Evolutionary conservation across 192 early-diverging fungal genomes (phyloP), one percentile per base, ranked within the genome.

Genomic region (Backusella sp.): DNA sequence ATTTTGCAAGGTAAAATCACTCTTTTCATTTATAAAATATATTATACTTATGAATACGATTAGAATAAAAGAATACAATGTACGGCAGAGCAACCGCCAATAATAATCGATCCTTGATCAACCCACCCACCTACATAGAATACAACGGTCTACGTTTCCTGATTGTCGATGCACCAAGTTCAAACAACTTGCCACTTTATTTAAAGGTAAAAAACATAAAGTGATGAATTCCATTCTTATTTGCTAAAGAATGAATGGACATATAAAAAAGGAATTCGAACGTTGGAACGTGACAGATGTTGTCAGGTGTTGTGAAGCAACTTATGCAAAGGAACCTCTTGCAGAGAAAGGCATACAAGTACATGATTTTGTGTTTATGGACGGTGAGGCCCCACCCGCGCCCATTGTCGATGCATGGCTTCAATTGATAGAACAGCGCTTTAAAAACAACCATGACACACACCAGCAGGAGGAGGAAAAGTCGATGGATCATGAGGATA

Each of bases 271-370:
- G 89, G 93, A 96, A 86, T 87, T 96, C 52, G 80, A 86, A 59
- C 82, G 81, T 37, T 87, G 88, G 56, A 78, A 85, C 49, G 90
- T 91, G 3, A 92, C 86, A 23, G 92, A 96, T 66, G 91, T 96
- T 19, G 92, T 96, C 14, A 87, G 94, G 15, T 92, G 91, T 3
- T 94, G 94, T 75, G 93, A 96, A 70, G 92, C 94, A 6, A 94
- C 94, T 23, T 96, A 96, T 81, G 75, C 85, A 30, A 87, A 82
- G n/a, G 83, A 80, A 11, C 78, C 83, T 4, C 68, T 94, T 52
- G 79, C 78, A 8, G 77, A 80, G 23, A 79, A 86, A 28, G 90
- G 90, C 36, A 92, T 96, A 70, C 75, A 86, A 73, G 90, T 94
- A 11, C 88, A 92, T 84, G 89, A 93, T 76, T 91, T 88, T 88